A percentile compares a stretch with the other conserved stretches of the same genome.
phyloP scores from a whole-genome alignment of 441 rosid genomes.

The Populus hybrid region DNA sequence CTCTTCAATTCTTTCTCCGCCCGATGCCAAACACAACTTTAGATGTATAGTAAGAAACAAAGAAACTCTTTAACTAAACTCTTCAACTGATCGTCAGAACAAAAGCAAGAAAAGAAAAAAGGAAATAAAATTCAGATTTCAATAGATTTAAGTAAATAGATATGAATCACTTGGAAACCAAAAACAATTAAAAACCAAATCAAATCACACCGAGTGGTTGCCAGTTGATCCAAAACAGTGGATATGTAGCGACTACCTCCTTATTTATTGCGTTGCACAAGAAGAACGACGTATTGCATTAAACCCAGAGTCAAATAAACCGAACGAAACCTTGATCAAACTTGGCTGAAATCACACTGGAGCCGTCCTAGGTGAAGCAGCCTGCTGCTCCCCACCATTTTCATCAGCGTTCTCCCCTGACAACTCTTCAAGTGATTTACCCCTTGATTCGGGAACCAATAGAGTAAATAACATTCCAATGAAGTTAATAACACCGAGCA shows the following conservation, averaged over 20 bases:
- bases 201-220: neutral
- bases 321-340: neutral
- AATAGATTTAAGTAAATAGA: no score
- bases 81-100: neutral
- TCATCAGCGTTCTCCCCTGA: conserved; percentile 62
- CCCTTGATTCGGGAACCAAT: conserved; percentile 71
- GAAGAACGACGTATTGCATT: neutral
- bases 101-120: neutral
- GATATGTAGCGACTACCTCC: neutral
- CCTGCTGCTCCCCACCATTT: conserved; percentile 15
- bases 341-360: conserved; percentile 27
- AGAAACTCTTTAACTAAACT: neutral
- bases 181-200: neutral
- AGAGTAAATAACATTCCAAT: conserved; percentile 60
- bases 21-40: neutral
- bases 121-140: neutral
- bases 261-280: neutral
- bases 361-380: conserved; percentile 27
- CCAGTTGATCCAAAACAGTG: neutral
- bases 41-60: neutral
- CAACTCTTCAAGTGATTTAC: conserved; percentile 74
- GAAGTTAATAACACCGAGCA: conserved; percentile 52
- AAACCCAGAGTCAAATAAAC: neutral
- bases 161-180: neutral
- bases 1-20: neutral